Percentiles rank a stretch among this genome's conserved stretches.
phyloP scores from a whole-genome alignment of 805 yeast species.

The Lipomyces lipofer region DNA sequence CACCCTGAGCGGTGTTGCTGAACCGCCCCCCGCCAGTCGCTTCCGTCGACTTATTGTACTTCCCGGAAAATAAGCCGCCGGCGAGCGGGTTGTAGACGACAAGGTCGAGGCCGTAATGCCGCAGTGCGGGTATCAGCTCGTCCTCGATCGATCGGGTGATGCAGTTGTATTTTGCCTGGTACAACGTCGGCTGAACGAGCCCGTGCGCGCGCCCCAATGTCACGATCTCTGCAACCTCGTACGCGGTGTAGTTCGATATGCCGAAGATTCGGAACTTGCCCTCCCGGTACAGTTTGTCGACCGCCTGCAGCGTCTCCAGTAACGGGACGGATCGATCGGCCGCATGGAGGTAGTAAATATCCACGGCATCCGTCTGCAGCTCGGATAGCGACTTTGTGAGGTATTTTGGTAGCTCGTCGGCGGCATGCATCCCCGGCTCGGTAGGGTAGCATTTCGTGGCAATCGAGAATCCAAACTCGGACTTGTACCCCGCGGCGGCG shows the following conservation, averaged over 20 bases:
- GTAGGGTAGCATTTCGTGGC: conserved; percentile 33
- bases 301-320: conserved; percentile 35
- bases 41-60: conserved; percentile 7
- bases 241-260: conserved; percentile 32
- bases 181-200: conserved; percentile 32
- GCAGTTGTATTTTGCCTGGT: conserved; percentile 37
- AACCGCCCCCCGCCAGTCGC: conserved; percentile 2
- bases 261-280: conserved; percentile 37
- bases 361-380: conserved; percentile 18
- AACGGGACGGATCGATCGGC: conserved; percentile 35
- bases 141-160: conserved; percentile 33
- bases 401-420: conserved; percentile 7
- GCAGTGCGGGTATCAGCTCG: conserved; percentile 34
- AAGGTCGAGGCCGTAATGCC: conserved; percentile 32
- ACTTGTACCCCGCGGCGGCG: conserved; percentile 21
- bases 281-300: conserved; percentile 32
- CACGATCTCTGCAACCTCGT: conserved; percentile 19
- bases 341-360: conserved; percentile 31
- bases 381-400: conserved; percentile 10
- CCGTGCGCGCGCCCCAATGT: conserved; percentile 6
- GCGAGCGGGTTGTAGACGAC: conserved; percentile 33
- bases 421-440: conserved; percentile 22
- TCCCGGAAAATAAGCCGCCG: conserved; percentile 23
- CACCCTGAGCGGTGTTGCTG: conserved; percentile 1
- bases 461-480: conserved; percentile 22